These are phyloP conservation scores for Samsoniella hepiali DNA, from an alignment of 2,329 filamentous ascomycete genomes.

Conservation along the genomic window DNA sequence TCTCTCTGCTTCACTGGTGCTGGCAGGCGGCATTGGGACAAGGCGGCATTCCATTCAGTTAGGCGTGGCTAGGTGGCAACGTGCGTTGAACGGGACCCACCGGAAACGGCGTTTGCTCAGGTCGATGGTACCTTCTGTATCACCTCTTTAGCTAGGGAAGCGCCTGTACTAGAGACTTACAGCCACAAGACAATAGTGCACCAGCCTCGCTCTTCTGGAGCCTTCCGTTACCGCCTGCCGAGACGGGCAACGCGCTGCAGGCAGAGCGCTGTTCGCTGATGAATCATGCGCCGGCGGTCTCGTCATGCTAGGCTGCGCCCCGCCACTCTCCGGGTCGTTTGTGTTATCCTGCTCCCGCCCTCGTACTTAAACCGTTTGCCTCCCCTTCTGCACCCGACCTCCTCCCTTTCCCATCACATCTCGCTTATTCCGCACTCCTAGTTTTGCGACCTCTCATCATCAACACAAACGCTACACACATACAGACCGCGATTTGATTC, in stretches of 20 bases:
- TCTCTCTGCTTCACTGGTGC: background rate
- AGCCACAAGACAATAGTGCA: conserved; percentile 10
- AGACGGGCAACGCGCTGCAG: conserved; percentile 1
- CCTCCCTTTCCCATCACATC: conserved; percentile 21
- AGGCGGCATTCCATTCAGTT: background rate
- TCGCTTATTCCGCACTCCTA: conserved; percentile 17
- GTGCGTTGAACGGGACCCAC: background rate
- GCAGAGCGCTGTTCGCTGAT: conserved; percentile 31
- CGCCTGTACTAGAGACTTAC: conserved; percentile 26
- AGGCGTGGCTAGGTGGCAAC: conserved; percentile 6
- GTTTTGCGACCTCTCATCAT: background rate
- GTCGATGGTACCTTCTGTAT: conserved; percentile 11
- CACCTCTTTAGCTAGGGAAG: conserved; percentile 6
- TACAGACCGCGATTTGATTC: conserved; percentile 4
- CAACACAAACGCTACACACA: conserved; percentile 11
- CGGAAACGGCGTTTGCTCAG: conserved; percentile 8
- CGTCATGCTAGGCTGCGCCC: conserved; percentile 29
- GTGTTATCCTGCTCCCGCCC: conserved; percentile 20
- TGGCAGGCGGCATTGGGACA: background rate
- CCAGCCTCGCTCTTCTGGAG: conserved; percentile 34
- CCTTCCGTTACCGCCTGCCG: conserved; percentile 29
- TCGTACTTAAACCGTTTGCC: conserved; percentile 32
- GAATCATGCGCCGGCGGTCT: conserved; percentile 33
- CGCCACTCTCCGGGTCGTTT: conserved; percentile 30
- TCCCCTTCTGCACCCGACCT: conserved; percentile 23